These are phyloP conservation scores for Rhypophila decipiens DNA, from an alignment of 495 filamentous ascomycete species.

Conservation along the genomic window DNA sequence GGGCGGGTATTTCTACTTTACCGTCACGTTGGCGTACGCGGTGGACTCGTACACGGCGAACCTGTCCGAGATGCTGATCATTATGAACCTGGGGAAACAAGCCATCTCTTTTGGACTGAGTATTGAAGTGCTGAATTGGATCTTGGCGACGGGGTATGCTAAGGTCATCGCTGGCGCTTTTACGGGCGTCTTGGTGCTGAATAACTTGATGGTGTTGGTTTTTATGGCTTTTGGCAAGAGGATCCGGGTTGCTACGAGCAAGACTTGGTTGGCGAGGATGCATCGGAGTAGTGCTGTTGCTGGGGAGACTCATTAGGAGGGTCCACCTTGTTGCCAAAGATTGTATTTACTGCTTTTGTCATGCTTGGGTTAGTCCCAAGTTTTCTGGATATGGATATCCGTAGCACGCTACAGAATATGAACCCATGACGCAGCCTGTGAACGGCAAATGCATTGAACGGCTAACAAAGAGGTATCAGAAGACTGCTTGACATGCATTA, in stretches of 20 bases:
- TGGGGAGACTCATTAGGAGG: slow-evolving; percentile 2
- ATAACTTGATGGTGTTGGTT: slow-evolving; percentile 28
- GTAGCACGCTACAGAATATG: too few species aligned
- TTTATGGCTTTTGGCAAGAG: slow-evolving; percentile 33
- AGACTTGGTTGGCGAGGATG: slow-evolving; percentile 26
- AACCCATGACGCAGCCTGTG: too few species aligned
- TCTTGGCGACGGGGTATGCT: slow-evolving; percentile 25
- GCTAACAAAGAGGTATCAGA: too few species aligned
- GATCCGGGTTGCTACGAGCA: slow-evolving; percentile 25
- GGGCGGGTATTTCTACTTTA: slow-evolving; percentile 31
- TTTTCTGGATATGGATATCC: too few species aligned
- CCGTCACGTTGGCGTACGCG: slow-evolving; percentile 35
- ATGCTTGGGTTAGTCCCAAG: too few species aligned
- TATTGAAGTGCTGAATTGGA: slow-evolving; percentile 31
- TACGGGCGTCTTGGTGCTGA: slow-evolving; percentile 22
- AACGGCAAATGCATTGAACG: too few species aligned
- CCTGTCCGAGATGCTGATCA: slow-evolving; percentile 53
- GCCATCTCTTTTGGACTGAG: slow-evolving; percentile 38
- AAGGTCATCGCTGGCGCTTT: slow-evolving; percentile 28
- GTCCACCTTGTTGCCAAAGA: too few species aligned
- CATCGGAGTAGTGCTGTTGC: slow-evolving; percentile 13
- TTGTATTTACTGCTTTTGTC: too few species aligned
- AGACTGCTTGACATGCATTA: too few species aligned
- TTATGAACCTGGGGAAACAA: slow-evolving; percentile 58
- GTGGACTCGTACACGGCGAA: slow-evolving; percentile 61